Conservation (phyloP, 148 eudicot genomes). For the Simmondsia chinensis region DNA sequence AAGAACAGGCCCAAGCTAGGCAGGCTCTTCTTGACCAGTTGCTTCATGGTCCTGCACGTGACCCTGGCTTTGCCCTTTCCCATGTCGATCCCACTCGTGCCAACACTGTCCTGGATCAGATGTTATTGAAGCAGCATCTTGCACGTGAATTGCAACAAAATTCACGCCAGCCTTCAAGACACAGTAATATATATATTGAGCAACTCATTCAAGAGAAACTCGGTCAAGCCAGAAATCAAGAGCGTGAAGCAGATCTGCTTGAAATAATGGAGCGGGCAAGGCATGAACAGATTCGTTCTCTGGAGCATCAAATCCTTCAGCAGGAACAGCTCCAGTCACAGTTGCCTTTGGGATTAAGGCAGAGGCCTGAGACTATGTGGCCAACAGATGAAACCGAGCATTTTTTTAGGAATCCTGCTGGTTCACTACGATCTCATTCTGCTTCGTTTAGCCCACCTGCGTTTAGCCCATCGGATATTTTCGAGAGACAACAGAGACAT, state of each 20-base stretch:
- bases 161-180: slow-evolving; percentile 49
- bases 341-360: slow-evolving; percentile 67
- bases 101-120: slow-evolving; percentile 47
- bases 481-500: slow-evolving; percentile 58
- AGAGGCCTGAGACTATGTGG: slow-evolving; percentile 58
- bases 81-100: slow-evolving; percentile 48
- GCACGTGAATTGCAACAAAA: slow-evolving; percentile 64
- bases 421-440: slow-evolving; percentile 35
- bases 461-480: slow-evolving; percentile 49
- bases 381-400: slow-evolving; percentile 54
- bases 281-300: slow-evolving; percentile 55
- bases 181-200: slow-evolving; percentile 55
- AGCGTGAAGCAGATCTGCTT: slow-evolving; percentile 48
- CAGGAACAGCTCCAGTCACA: slow-evolving; percentile 68
- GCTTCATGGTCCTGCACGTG: slow-evolving; percentile 51
- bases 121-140: slow-evolving; percentile 63
- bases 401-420: slow-evolving; percentile 38
- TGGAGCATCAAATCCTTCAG: slow-evolving; percentile 56
- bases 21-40: slow-evolving; percentile 70
- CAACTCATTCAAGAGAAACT: slow-evolving; percentile 64
- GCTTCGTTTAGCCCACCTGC: slow-evolving; percentile 47
- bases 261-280: slow-evolving; percentile 58
- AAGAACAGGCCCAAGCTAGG: slow-evolving; percentile 61
- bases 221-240: slow-evolving; percentile 55
- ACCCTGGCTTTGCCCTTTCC: slow-evolving; percentile 51